These are phyloP conservation scores for sorghum (Sorghum bicolor) DNA, from an alignment of 176 grass and related monocot genomes.

Conservation along the genomic window DNA sequence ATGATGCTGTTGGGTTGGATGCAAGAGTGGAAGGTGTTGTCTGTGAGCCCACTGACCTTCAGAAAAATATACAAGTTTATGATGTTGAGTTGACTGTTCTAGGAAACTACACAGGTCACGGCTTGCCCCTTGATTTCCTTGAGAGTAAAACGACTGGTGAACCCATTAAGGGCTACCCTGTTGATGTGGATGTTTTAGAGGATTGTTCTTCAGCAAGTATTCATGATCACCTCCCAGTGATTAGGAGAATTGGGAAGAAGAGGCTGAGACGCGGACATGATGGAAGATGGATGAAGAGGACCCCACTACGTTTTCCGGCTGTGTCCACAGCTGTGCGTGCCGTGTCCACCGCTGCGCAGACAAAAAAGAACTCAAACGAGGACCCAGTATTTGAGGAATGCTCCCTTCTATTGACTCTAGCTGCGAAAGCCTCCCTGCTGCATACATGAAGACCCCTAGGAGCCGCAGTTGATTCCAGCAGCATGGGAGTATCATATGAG, in stretches of 20 bases:
- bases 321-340: not conserved
- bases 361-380: not conserved
- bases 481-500: not conserved
- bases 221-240: conserved; percentile 16
- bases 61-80: conserved; percentile 41
- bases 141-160: conserved; percentile 78
- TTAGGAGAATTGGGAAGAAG: not conserved
- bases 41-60: conserved; percentile 23
- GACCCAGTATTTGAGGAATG: not conserved
- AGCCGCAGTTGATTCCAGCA: not conserved
- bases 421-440: conserved; percentile 6
- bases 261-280: not conserved
- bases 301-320: not conserved
- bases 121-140: conserved; percentile 69
- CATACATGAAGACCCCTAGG: too few relatives aligned
- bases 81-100: conserved; percentile 66
- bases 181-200: conserved; percentile 63
- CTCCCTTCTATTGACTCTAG: not conserved
- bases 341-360: not conserved
- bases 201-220: conserved; percentile 42
- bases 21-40: conserved; percentile 18
- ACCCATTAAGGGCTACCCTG: conserved; percentile 64
- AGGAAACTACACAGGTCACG: conserved; percentile 57
- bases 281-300: not conserved
- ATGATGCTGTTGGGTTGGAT: conserved; percentile 34